These are phyloP conservation scores for Craspedostauros australis DNA, from an alignment of 108 stramenopile genomes.

Conservation along the genomic window DNA sequence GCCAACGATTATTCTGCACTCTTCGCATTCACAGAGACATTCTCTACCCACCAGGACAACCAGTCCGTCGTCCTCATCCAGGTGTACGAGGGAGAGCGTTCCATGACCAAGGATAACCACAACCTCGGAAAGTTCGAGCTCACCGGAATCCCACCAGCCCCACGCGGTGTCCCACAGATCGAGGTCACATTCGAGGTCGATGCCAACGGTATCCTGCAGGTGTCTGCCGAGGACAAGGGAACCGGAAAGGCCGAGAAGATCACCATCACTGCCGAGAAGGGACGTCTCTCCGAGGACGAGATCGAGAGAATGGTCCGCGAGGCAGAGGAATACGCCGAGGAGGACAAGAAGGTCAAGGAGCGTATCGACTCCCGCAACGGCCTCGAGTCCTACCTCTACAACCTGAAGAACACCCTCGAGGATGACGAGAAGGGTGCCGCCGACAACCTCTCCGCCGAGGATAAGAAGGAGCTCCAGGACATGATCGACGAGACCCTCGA, in stretches of 20 bases:
- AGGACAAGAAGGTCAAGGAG: conserved; percentile 85
- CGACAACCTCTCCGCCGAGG: conserved; percentile 81
- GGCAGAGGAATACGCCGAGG: conserved; percentile 90
- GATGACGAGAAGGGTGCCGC: conserved; percentile 55
- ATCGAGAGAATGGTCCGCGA: conserved; percentile 95
- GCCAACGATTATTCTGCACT: too few relatives aligned
- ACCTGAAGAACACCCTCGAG: conserved; percentile 90
- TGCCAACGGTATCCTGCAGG: conserved; percentile 93
- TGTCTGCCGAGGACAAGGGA: conserved; percentile 85
- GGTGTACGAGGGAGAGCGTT: conserved; percentile 94
- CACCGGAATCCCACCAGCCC: conserved; percentile 88
- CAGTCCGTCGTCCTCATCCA: conserved; percentile 89
- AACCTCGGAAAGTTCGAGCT: conserved; percentile 89
- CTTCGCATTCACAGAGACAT: conserved; percentile 50
- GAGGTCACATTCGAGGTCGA: conserved; percentile 90
- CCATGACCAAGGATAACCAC: conserved; percentile 91
- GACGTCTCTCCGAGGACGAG: conserved; percentile 91
- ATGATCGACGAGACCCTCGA: conserved; percentile 88
- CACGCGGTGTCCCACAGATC: conserved; percentile 91
- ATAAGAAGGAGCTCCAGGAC: conserved; percentile 88
- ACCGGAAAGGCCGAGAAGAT: conserved; percentile 90
- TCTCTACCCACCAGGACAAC: conserved; percentile 94
- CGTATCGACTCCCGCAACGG: conserved; percentile 92
- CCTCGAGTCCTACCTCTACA: conserved; percentile 94
- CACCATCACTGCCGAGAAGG: conserved; percentile 94